These are phyloP conservation scores for Fusarium lyarnte DNA, from an alignment of 2,329 filamentous ascomycete genomes.

Conservation along the genomic window DNA sequence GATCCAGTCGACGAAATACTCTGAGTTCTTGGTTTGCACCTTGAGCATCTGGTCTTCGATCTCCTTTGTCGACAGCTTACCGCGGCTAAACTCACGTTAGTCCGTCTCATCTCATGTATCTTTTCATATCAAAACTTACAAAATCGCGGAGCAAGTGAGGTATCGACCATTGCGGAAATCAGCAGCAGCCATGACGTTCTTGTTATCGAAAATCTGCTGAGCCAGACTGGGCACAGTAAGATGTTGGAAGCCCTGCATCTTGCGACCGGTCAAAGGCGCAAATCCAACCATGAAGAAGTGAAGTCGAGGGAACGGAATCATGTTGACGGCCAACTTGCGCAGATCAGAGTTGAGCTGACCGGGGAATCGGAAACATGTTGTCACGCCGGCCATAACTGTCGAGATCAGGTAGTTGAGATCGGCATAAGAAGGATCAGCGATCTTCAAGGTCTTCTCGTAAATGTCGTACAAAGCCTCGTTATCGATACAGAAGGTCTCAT, in stretches of 20 bases:
- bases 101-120: not conserved
- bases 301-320: slow-evolving; percentile 99
- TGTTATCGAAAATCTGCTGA: slow-evolving; percentile 99
- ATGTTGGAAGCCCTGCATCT: slow-evolving; percentile 92
- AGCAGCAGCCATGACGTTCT: slow-evolving; percentile 99
- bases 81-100: slow-evolving; percentile 69
- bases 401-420: slow-evolving; percentile 99
- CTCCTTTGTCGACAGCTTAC: slow-evolving; percentile 99
- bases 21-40: slow-evolving; percentile 99
- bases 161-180: slow-evolving; percentile 99
- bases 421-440: slow-evolving; percentile 96
- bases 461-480: slow-evolving; percentile 99
- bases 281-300: slow-evolving; percentile 99
- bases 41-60: slow-evolving; percentile 99
- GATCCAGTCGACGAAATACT: slow-evolving; percentile 99
- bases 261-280: slow-evolving; percentile 89
- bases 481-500: slow-evolving; percentile 99
- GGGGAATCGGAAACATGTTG: slow-evolving; percentile 98
- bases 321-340: slow-evolving; percentile 99
- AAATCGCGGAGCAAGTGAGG: slow-evolving; percentile 99
- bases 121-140: slow-evolving; percentile 64
- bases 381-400: slow-evolving; percentile 99
- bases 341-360: slow-evolving; percentile 99
- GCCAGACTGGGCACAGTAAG: slow-evolving; percentile 97
- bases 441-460: slow-evolving; percentile 99